phyloP scores from a whole-genome alignment of 176 grass and related monocot genomes.

The Juncus effusus region DNA sequence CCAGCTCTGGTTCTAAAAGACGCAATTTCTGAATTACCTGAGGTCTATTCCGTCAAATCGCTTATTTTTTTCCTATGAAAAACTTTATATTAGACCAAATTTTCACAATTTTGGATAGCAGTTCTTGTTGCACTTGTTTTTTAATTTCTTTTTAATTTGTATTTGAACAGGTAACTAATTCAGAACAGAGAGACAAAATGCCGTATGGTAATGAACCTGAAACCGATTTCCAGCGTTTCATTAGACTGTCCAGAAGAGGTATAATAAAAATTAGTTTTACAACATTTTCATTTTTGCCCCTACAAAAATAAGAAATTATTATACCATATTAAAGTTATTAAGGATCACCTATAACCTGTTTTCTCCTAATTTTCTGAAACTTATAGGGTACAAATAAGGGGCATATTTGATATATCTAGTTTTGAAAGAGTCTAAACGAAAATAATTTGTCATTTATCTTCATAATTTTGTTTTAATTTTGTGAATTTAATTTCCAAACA shows the following conservation, averaged over 20 bases:
- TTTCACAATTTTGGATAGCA: too few relatives aligned
- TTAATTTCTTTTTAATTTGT: too few relatives aligned
- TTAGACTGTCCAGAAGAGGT: constrained; percentile 57
- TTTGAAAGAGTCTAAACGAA: too few relatives aligned
- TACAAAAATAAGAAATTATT: neutral
- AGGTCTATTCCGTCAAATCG: constrained; percentile 20
- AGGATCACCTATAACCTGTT: neutral
- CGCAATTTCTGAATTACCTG: constrained; percentile 80
- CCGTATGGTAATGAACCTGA: constrained; percentile 28
- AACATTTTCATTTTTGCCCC: neutral
- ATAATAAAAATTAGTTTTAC: neutral
- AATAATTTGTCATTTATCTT: too few relatives aligned
- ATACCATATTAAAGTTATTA: neutral
- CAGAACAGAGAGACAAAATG: constrained; percentile 51
- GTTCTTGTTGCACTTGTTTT: too few relatives aligned
- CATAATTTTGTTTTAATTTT: too few relatives aligned
- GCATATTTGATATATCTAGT: too few relatives aligned
- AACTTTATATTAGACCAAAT: too few relatives aligned
- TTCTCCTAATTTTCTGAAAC: too few relatives aligned
- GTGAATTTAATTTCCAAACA: neutral
- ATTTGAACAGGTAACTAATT: constrained; percentile 49
- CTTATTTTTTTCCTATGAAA: too few relatives aligned
- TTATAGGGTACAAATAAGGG: too few relatives aligned
- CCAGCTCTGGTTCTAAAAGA: constrained; percentile 56
- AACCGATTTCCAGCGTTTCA: constrained; percentile 68